Evolutionary conservation across 345 rosid genomes (phyloP), one percentile per base, ranked within the genome.

Genomic region (Stellera chamaejasme): DNA sequence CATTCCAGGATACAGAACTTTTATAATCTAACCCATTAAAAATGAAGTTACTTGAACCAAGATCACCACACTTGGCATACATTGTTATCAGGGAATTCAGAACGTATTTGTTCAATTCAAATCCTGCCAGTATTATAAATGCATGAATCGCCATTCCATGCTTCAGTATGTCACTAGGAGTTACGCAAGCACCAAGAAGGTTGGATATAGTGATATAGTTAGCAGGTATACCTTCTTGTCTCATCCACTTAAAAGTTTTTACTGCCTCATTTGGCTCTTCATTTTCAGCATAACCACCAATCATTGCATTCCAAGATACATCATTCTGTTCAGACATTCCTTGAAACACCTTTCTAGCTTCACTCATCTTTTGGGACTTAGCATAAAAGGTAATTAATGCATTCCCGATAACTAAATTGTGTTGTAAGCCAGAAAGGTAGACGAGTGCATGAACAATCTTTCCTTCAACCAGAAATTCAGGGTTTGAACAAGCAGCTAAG

Each of bases 51-150:
- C 96, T 77, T 15, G 75, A 75, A 69, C 42, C 63, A 27, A 85
- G 80, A 77, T 85, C 87, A 19, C 90, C 92, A 59, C 98, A 82
- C 71, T 71, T 82, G 19, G 87, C 88, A 52, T 91, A 91, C 96
- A 83, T 83, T 25, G 73, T 78, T 71, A 91, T 80, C 51, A 91
- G 90, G 11, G 95, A 83, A 58, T 82, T 91, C 62, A 72, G 73
- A 52, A 83, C 85, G 64, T 74, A 77, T 26, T 66, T 61, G 63
- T 80, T 63, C 5, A 80, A 72, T 62, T 82, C 85, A 61, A 83
- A 72, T 65, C 98, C 95, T n/a, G 59, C 75, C 28, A 61, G 58
- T 56, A 83, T 67, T 68, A 69, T 50, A 65, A 72, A 68, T 5
- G 79, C 76, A 10, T 88, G 98, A 52, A 85, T 72, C 39, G 91